Evolutionary conservation across 2,329 filamentous ascomycete species (phyloP).

Genomic region (Ambrosiella cleistominuta): DNA sequence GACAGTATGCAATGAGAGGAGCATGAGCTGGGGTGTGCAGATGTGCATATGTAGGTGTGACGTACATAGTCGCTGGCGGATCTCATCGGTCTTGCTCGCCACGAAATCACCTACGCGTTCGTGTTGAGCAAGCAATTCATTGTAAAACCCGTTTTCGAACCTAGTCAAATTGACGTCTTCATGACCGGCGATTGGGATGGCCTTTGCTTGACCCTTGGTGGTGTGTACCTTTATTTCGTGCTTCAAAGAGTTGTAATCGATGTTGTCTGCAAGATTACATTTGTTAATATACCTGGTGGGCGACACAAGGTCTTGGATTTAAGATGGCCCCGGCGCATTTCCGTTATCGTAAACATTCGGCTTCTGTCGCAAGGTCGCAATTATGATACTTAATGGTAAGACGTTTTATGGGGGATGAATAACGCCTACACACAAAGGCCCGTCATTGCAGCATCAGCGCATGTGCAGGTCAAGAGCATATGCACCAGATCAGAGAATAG

Average conservation of each 20-base stretch:
- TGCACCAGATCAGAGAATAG: not conserved
- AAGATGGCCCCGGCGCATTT: no score
- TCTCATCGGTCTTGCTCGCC: slow-evolving; percentile 62
- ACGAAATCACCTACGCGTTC: slow-evolving; percentile 65
- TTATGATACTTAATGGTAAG: not conserved
- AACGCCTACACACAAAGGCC: not conserved
- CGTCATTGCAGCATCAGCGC: no score
- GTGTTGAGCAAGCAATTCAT: slow-evolving; percentile 56
- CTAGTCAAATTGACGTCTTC: slow-evolving; percentile 37
- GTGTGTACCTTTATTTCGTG: slow-evolving; percentile 69
- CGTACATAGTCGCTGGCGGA: slow-evolving; percentile 50
- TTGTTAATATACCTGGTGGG: not conserved
- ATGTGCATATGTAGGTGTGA: not conserved
- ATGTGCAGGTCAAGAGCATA: no score
- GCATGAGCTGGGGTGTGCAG: slow-evolving; percentile 32
- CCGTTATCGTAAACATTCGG: no score
- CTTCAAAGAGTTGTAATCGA: slow-evolving; percentile 80
- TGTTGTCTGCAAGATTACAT: slow-evolving; percentile 45
- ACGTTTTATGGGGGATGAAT: not conserved
- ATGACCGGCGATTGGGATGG: slow-evolving; percentile 59
- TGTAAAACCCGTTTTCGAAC: slow-evolving; percentile 57
- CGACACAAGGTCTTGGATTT: no score
- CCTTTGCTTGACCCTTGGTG: slow-evolving; percentile 48
- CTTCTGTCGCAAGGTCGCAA: not conserved
- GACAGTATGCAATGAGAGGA: no score